Conservation (phyloP, 2,329 filamentous ascomycete genomes). For the Aureobasidium sp. region DNA sequence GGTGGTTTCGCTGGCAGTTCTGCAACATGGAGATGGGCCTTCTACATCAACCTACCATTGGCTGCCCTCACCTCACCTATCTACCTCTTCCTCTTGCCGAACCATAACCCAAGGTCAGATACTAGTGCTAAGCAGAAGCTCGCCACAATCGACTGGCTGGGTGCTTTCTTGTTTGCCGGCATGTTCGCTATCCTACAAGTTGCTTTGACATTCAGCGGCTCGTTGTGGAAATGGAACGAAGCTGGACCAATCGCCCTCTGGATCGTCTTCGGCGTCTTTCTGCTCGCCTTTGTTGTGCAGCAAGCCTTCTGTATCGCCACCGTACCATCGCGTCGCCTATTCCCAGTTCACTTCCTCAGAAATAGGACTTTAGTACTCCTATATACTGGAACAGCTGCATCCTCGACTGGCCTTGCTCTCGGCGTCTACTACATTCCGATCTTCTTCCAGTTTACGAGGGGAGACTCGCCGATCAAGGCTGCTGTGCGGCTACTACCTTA, state of each 20-base stretch:
- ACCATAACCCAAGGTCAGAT: slow-evolving; percentile 16
- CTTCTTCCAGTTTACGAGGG: slow-evolving; percentile 38
- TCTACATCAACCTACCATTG: slow-evolving; percentile 51
- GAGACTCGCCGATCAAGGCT: slow-evolving; percentile 36
- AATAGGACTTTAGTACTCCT: background rate
- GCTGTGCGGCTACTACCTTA: slow-evolving; percentile 39
- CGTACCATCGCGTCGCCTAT: slow-evolving; percentile 36
- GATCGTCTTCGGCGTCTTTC: slow-evolving; percentile 39
- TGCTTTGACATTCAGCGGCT: slow-evolving; percentile 46
- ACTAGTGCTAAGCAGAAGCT: background rate
- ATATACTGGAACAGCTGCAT: background rate
- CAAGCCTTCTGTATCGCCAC: slow-evolving; percentile 48
- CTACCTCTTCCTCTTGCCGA: slow-evolving; percentile 39
- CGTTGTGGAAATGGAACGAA: slow-evolving; percentile 42
- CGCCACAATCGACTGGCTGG: slow-evolving; percentile 38
- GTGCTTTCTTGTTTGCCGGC: slow-evolving; percentile 38
- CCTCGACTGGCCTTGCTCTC: background rate
- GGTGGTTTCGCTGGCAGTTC: slow-evolving; percentile 24
- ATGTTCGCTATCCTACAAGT: slow-evolving; percentile 40
- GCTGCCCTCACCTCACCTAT: slow-evolving; percentile 39
- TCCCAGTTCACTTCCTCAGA: slow-evolving; percentile 41
- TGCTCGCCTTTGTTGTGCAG: slow-evolving; percentile 40
- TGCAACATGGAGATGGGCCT: slow-evolving; percentile 33
- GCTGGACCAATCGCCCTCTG: slow-evolving; percentile 42
- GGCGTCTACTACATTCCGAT: slow-evolving; percentile 48